Evolutionary conservation across 257 asterid genomes (phyloP), one percentile per base, ranked within the genome.

Genomic region (Nicotiana undulata): DNA sequence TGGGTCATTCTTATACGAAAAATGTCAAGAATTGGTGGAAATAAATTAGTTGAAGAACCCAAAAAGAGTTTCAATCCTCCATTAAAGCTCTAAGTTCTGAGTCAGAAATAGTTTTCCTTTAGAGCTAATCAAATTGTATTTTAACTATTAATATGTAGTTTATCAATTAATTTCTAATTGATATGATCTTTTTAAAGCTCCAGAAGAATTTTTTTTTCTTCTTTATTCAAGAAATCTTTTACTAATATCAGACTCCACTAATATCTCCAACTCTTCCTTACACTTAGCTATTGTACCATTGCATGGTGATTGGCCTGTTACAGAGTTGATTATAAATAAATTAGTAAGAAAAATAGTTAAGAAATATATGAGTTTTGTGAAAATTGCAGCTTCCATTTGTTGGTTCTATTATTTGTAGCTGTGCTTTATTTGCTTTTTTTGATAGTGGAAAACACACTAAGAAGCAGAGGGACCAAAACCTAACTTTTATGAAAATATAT

Each of bases 201-300:
- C 76, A n/a, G 76, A 31, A 68, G 32, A 68, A n/a, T 37, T 68
- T 37, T 68, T 18, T 37, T n/a, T 68, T 37, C 20, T 68, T 68
- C 76, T n/a, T 68, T 68, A 31, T 37, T 28, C 76, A n/a, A 67
- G 76, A 67, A 67, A 37, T 68, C 58, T 68, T 68, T 3, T 68
- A n/a, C 58, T 68, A 40, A 68, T 6, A n/a, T 68, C 77, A 68
- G 77, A 68, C 6, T 40, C 77, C 77, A 40, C 40, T 68, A 68
- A 68, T 22, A 68, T 40, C 77, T 68, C 77, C 20, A 68, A 5
- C 8, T 40, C 58, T 68, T 40, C 77, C 13, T 68, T 11, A 20
- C 77, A 68, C 2, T 40, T 22, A 0, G 34, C 77, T 40, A 40
- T 68, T 68, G 77, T 68, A 18, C 46, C 77, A 40, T 68, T 68